phyloP scores from a whole-genome alignment of 2,329 filamentous ascomycete genomes.

The Fusarium nygamai region DNA sequence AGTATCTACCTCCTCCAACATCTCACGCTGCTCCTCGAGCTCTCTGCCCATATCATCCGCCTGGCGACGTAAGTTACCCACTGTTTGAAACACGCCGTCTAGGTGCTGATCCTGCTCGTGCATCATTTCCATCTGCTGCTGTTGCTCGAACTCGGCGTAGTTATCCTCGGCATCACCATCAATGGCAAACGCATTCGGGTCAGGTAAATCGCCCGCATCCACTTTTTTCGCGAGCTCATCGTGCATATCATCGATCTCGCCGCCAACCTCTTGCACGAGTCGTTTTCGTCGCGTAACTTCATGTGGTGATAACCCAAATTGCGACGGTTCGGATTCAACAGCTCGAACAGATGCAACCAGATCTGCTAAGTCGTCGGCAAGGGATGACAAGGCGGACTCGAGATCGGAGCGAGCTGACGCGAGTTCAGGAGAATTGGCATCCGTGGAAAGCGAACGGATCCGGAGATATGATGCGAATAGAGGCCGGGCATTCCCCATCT shows the following conservation, averaged over 20 bases:
- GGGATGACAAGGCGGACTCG: conserved; percentile 69
- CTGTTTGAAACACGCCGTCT: conserved; percentile 91
- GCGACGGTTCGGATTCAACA: conserved; percentile 86
- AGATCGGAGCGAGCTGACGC: conserved; percentile 79
- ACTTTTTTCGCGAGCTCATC: conserved; percentile 76
- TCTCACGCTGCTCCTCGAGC: conserved; percentile 91
- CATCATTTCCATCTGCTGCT: conserved; percentile 92
- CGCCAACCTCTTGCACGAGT: conserved; percentile 88
- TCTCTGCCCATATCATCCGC: conserved; percentile 96
- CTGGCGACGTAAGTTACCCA: conserved; percentile 89
- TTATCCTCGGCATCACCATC: conserved; percentile 58
- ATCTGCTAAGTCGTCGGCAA: conserved; percentile 87
- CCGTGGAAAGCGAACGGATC: conserved; percentile 85
- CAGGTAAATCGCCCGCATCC: conserved; percentile 59
- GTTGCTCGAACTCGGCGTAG: conserved; percentile 87
- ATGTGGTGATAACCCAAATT: conserved; percentile 83
- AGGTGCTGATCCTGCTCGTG: conserved; percentile 93
- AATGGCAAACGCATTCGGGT: conserved; percentile 68
- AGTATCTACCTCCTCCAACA: conserved; percentile 86
- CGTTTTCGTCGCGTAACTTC: conserved; percentile 84
- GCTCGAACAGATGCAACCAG: conserved; percentile 87
- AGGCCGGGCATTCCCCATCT: conserved; percentile 82
- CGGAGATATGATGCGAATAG: conserved; percentile 95
- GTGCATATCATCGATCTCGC: conserved; percentile 89
- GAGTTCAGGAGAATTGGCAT: conserved; percentile 82